These are phyloP conservation scores for Colletotrichum somersetense DNA, from an alignment of 2,329 filamentous ascomycete species.

Conservation along the genomic window DNA sequence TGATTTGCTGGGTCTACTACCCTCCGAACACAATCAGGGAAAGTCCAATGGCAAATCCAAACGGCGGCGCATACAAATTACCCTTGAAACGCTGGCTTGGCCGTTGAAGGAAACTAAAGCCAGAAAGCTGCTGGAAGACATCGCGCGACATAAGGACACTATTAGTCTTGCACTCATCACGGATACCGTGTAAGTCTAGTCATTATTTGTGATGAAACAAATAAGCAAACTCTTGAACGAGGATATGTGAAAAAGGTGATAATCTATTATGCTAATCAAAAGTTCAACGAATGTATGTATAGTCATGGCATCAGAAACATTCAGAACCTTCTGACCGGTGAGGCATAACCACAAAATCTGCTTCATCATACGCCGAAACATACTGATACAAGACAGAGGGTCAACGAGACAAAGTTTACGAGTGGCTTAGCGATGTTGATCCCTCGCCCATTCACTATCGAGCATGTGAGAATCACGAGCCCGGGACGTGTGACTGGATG, in stretches of 20 bases:
- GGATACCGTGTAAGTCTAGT: neutral
- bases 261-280: neutral
- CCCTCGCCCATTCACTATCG: neutral
- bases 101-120: neutral
- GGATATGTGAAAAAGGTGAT: neutral
- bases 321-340: neutral
- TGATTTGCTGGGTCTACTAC: neutral
- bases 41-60: rapidly evolving
- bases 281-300: neutral
- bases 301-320: slow-evolving; percentile 2
- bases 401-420: neutral
- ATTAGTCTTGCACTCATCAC: neutral
- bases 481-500: slow-evolving; percentile 12
- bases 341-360: rapidly evolving
- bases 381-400: neutral
- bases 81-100: neutral
- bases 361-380: neutral
- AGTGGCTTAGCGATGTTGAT: neutral
- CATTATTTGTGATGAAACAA: neutral
- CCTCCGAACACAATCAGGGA: neutral
- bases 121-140: neutral
- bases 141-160: neutral
- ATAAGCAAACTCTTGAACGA: rapidly evolving
- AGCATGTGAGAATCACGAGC: neutral
- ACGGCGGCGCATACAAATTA: neutral